Conservation (phyloP, 306 rosid genomes). For the Erythrophleum fordii region DNA sequence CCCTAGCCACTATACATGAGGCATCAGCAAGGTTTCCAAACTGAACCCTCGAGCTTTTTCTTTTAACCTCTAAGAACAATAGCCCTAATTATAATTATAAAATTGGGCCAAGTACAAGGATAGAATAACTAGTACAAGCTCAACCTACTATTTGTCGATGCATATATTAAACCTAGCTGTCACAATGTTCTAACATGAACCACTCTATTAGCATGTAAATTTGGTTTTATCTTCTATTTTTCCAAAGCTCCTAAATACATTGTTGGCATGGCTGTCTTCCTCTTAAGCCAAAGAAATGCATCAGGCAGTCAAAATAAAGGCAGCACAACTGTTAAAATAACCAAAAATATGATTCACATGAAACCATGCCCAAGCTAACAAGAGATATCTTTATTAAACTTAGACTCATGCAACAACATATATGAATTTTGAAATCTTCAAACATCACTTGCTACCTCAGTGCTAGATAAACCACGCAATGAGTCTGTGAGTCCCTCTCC, state of each 20-base stretch:
- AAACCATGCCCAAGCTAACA: not conserved
- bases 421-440: not conserved
- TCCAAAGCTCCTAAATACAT: not conserved
- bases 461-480: conserved; percentile 77
- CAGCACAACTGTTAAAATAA: not conserved
- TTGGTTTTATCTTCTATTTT: not conserved
- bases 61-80: no score
- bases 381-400: not conserved
- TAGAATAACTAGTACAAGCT: not conserved
- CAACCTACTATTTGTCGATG: not conserved
- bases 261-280: not conserved
- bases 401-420: not conserved
- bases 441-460: conserved; percentile 60
- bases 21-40: no score
- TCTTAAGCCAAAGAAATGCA: not conserved
- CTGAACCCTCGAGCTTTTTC: no score
- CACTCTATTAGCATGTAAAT: not conserved
- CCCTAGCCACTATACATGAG: no score
- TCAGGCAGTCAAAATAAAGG: not conserved
- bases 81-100: no score
- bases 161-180: not conserved
- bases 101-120: not conserved
- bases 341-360: not conserved
- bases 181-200: not conserved
- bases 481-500: conserved; percentile 95